Evolutionary conservation across 345 rosid species (phyloP).

Genomic region (Triadica sebifera): DNA sequence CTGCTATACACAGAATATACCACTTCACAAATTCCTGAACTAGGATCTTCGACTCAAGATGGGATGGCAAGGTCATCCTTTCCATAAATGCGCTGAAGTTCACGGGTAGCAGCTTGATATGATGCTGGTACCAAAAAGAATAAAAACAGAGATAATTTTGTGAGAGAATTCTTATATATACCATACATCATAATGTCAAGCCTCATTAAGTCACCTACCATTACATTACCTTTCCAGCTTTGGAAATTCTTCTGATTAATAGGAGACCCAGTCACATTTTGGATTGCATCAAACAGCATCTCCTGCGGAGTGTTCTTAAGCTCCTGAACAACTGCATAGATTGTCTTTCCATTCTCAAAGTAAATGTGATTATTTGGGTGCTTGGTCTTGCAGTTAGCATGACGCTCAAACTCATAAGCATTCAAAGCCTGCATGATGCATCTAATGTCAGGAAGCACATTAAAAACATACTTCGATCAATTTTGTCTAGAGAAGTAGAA

Average conservation of each 20-base stretch:
- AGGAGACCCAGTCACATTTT: conserved; percentile 46
- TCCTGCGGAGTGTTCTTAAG: conserved; percentile 58
- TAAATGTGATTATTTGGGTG: conserved; percentile 71
- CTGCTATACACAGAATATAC: conserved; percentile 26
- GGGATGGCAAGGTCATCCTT: conserved; percentile 38
- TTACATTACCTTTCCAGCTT: conserved; percentile 50
- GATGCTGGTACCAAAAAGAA: conserved; percentile 42
- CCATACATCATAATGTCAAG: neutral
- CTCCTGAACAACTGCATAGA: conserved; percentile 66
- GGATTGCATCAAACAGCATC: conserved; percentile 52
- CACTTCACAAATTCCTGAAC: conserved; percentile 12
- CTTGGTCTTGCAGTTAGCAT: conserved; percentile 70
- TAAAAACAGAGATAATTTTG: neutral
- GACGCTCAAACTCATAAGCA: conserved; percentile 65
- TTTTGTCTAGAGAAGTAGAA: neutral
- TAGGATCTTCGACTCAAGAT: conserved; percentile 37
- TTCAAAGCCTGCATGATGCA: conserved; percentile 47
- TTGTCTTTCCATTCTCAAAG: conserved; percentile 67
- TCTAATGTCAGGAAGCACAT: neutral
- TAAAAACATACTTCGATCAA: neutral
- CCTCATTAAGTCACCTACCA: neutral
- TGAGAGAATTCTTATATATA: neutral
- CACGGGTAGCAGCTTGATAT: conserved; percentile 61
- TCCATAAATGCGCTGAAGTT: conserved; percentile 62
- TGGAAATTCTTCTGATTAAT: conserved; percentile 59